A percentile compares a stretch with the other conserved stretches of the same genome.
Evolutionary conservation across 441 rosid genomes (phyloP).

Genomic region (Eruca vesicaria): DNA sequence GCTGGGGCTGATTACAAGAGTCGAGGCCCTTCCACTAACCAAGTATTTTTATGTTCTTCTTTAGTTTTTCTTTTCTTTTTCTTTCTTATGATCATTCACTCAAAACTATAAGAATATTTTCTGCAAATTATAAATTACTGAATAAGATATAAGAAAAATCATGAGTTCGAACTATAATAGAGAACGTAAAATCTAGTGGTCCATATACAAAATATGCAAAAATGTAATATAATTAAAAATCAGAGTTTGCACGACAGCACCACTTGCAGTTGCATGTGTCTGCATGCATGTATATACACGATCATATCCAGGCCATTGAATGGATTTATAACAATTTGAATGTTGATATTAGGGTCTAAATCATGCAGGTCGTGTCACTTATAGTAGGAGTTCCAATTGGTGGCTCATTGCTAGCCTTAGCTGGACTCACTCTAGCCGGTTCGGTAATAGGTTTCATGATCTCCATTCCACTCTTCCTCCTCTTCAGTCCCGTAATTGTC

Average conservation of each 20-base stretch:
- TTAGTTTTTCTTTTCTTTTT: neutral
- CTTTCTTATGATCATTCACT: neutral
- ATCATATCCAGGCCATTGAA: neutral
- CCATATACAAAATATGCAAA: neutral
- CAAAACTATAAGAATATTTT: neutral
- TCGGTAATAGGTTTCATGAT: constrained; percentile 58
- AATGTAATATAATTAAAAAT: neutral
- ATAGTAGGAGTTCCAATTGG: constrained; percentile 54
- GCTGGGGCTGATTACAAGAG: constrained; percentile 13
- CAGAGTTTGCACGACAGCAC: neutral
- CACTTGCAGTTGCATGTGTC: neutral
- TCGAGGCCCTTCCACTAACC: constrained; percentile 31
- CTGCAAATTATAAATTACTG: neutral
- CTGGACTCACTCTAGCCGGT: constrained; percentile 59
- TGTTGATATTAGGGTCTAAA: constrained; percentile 3
- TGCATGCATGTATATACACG: constrained; percentile 8
- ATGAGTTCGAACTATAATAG: too few species aligned
- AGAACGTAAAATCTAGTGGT: neutral
- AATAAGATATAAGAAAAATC: neutral
- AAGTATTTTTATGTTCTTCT: constrained; percentile 9
- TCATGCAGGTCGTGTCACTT: constrained; percentile 49
- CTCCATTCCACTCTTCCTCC: constrained; percentile 59
- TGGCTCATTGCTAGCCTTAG: constrained; percentile 54
- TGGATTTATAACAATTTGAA: neutral
- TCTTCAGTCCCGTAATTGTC: constrained; percentile 77